A percentile compares a stretch with the other conserved stretches of the same genome.
These are phyloP conservation scores for Alternaria gaisen DNA, from an alignment of 2,329 filamentous ascomycete genomes.

Conservation along the genomic window DNA sequence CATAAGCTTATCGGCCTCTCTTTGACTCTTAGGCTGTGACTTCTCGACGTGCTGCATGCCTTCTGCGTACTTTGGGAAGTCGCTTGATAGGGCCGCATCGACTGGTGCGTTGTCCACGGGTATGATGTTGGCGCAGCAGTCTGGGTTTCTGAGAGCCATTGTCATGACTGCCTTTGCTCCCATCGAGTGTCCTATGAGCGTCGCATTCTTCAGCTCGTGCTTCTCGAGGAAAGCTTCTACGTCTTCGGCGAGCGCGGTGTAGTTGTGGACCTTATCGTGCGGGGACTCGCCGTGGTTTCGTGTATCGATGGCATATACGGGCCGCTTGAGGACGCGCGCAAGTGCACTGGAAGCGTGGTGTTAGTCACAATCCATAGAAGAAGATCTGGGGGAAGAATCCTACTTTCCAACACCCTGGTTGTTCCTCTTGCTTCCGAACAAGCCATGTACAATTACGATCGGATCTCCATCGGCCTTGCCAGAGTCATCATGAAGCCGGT, in stretches of 20 bases:
- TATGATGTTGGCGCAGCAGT: slow-evolving; percentile 74
- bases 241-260: slow-evolving; percentile 82
- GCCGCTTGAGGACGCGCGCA: slow-evolving; percentile 79
- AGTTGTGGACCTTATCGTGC: slow-evolving; percentile 79
- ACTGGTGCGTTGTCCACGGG: slow-evolving; percentile 93
- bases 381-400: fast-evolving
- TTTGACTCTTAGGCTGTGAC: slow-evolving; percentile 71
- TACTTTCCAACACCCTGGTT: slow-evolving; percentile 95
- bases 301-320: slow-evolving; percentile 86
- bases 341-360: slow-evolving; percentile 67
- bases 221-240: slow-evolving; percentile 79
- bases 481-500: slow-evolving; percentile 46
- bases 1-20: slow-evolving; percentile 83
- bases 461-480: slow-evolving; percentile 61
- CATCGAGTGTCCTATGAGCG: slow-evolving; percentile 95
- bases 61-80: slow-evolving; percentile 81
- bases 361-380: background rate
- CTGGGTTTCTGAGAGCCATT: slow-evolving; percentile 75
- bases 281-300: slow-evolving; percentile 94
- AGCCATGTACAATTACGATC: slow-evolving; percentile 88
- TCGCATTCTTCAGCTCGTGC: slow-evolving; percentile 73
- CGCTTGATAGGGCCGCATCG: slow-evolving; percentile 75
- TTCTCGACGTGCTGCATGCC: slow-evolving; percentile 86
- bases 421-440: slow-evolving; percentile 96
- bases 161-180: slow-evolving; percentile 94